Evolutionary conservation across 2,329 filamentous ascomycete species (phyloP), one percentile per base, ranked within the genome.

Genomic region (Beauveria bassiana): DNA sequence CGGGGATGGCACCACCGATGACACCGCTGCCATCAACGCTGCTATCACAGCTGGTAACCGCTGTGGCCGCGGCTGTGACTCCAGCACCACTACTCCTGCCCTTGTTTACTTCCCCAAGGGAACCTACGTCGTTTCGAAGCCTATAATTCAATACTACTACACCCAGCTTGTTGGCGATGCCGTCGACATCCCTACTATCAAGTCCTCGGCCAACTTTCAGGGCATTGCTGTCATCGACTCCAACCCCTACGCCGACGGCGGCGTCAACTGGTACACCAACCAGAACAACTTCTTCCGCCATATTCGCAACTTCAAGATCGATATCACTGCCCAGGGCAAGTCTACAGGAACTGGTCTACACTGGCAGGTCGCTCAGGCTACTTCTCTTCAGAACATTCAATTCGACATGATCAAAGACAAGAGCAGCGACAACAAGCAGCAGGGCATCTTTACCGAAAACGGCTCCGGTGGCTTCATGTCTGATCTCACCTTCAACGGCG

Each of bases 71-170:
- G 85, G 86, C 64, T 98, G 93, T 71, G 89, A 95, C 71, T 96
- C 91, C 1, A 85, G 84, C 38, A 98, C 93, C 3, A 83, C 84
- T n/a, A 85, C 86, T 1, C 93, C 93, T 0, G 93, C 91, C 28
- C 78, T 98, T 16, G 86, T 98, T 59, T 98, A 96, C 79, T 96
- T 98, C 79, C 93, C 92, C 45, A 80, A 90, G 12, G 93, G 93
- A 66, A 96, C 86, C 61, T 98, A 97, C 71, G 70, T 89, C 20
- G 87, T 98, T 68, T 91, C 86, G 71, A 82, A 80, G 69, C 90
- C 93, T 24, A 85, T 98, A 66, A 76, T 92, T 57, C 88, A 92
- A 72, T 88, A 88, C 74, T 98, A 98, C 81, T 96, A 96, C 79
- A 96, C 93, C 10, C 92, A 97, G 73, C 85, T 98, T 64, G 81